A percentile compares a stretch with the other conserved stretches of the same genome.
Evolutionary conservation across 2,329 filamentous ascomycete genomes (phyloP).

Genomic region (Aspergillus terreus): DNA sequence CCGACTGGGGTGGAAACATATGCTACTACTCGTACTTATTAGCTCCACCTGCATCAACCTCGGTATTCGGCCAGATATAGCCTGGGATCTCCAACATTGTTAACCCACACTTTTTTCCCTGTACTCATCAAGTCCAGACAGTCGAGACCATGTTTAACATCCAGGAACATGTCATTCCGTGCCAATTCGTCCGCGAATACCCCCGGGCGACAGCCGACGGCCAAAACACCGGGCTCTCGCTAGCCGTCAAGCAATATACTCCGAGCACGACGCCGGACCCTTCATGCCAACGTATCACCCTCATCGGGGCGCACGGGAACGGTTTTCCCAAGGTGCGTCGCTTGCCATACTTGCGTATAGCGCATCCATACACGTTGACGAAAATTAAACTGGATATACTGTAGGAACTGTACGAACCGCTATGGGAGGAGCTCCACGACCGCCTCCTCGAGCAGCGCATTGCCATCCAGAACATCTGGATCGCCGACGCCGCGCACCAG

Average conservation of each 20-base stretch:
- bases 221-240: neutral
- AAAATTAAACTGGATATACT: no score
- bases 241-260: slow-evolving; percentile 2
- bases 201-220: neutral
- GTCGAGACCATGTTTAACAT: neutral
- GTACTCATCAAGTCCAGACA: neutral
- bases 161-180: neutral
- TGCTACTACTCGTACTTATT: no score
- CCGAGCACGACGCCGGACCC: neutral
- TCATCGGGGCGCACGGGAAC: slow-evolving; percentile 1
- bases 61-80: no score
- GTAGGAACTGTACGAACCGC: slow-evolving; percentile 1
- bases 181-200: neutral
- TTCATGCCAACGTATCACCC: neutral
- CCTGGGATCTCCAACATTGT: no score
- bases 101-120: neutral
- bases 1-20: no score
- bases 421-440: slow-evolving; percentile 3
- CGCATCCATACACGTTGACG: no score
- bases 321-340: neutral
- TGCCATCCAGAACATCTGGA: slow-evolving; percentile 9
- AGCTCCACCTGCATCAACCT: no score
- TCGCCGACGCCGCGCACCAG: slow-evolving; percentile 10
- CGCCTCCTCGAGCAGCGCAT: neutral
- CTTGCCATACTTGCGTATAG: neutral